Evolutionary conservation across 495 filamentous ascomycete genomes (phyloP).

Genomic region (Tetracladium setigerum): DNA sequence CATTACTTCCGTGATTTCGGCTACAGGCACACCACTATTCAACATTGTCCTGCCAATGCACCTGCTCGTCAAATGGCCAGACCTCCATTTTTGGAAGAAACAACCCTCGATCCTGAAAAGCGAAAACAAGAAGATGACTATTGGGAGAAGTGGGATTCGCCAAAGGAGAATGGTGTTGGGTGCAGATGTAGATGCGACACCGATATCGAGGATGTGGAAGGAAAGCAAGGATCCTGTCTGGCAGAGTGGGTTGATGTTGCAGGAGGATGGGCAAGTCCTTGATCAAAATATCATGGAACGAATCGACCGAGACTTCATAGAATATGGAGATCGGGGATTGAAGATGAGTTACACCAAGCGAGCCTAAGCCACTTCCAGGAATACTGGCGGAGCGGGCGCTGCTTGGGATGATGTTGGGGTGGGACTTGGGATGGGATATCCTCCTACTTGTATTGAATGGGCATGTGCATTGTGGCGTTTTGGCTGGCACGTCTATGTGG

Average conservation of each 20-base stretch:
- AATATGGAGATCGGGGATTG: neutral
- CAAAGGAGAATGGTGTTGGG: slow-evolving; percentile 93
- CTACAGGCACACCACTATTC: slow-evolving; percentile 97
- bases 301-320: neutral
- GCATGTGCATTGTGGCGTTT: slow-evolving; percentile 19
- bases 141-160: slow-evolving; percentile 81
- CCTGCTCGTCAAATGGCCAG: slow-evolving; percentile 81
- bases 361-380: neutral
- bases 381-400: neutral
- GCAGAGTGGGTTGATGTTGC: slow-evolving; percentile 97
- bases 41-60: slow-evolving; percentile 96
- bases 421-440: slow-evolving; percentile 1
- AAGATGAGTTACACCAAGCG: too few relatives aligned
- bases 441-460: slow-evolving; percentile 6
- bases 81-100: slow-evolving; percentile 75
- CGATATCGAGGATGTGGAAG: slow-evolving; percentile 96
- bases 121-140: slow-evolving; percentile 93
- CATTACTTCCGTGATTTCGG: slow-evolving; percentile 99
- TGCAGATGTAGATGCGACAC: slow-evolving; percentile 97
- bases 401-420: neutral
- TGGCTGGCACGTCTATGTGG: slow-evolving; percentile 11
- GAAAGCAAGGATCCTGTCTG: slow-evolving; percentile 91
- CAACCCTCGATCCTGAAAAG: slow-evolving; percentile 77
- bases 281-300: slow-evolving; percentile 5
- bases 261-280: slow-evolving; percentile 75